Evolutionary conservation across 2,329 filamentous ascomycete genomes (phyloP).

Genomic region (Penicillium oxalicum): DNA sequence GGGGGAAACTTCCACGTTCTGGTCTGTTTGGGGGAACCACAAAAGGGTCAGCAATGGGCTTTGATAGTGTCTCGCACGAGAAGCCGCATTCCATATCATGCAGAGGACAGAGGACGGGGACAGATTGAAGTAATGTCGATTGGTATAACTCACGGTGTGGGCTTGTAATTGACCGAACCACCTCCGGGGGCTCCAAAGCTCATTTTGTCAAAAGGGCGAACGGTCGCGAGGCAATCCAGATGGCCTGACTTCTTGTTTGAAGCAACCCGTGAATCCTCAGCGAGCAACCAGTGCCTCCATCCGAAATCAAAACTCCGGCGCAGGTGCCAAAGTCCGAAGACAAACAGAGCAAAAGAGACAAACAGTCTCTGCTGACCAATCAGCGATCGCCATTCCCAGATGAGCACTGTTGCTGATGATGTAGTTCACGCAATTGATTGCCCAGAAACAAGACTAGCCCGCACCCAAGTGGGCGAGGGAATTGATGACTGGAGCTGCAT

Average conservation of each 20-base stretch:
- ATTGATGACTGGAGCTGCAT: neutral
- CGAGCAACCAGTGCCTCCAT: too few species aligned
- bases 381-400: slow-evolving; percentile 5
- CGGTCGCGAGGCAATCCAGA: too few species aligned
- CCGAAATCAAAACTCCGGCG: neutral
- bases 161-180: slow-evolving; percentile 58
- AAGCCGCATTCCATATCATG: too few species aligned
- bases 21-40: slow-evolving; percentile 50
- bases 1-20: slow-evolving; percentile 88
- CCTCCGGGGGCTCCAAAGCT: slow-evolving; percentile 68
- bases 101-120: neutral
- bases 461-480: slow-evolving; percentile 6
- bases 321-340: slow-evolving; percentile 7
- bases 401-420: slow-evolving; percentile 7
- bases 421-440: slow-evolving; percentile 3
- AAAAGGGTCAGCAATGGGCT: neutral
- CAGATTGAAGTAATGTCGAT: neutral
- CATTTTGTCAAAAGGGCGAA: slow-evolving; percentile 20
- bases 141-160: slow-evolving; percentile 56
- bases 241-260: too few species aligned
- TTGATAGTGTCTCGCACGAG: too few species aligned
- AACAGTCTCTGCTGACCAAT: slow-evolving; percentile 17
- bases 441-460: neutral
- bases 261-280: too few species aligned
- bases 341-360: slow-evolving; percentile 30